Conservation (phyloP, 306 rosid genomes). For the Citrullus amarus region DNA sequence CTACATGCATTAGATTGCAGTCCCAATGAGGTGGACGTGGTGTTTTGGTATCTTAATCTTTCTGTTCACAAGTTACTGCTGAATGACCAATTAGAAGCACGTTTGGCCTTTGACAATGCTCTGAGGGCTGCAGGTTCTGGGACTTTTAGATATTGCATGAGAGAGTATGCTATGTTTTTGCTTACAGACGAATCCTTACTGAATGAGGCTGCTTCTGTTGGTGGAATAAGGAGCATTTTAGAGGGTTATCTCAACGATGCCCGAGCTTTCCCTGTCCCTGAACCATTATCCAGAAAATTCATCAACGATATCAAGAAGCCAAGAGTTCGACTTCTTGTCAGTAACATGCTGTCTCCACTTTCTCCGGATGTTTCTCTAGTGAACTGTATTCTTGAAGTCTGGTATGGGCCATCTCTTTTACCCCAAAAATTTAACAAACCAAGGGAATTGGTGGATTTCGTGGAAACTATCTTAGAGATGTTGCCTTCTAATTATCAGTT, state of each 20-base stretch:
- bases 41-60: conserved; percentile 76
- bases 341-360: conserved; percentile 38
- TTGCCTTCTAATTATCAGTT: conserved; percentile 64
- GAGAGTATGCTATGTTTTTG: conserved; percentile 51
- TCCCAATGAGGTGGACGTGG: conserved; percentile 37
- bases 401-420: conserved; percentile 70
- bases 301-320: conserved; percentile 50
- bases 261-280: conserved; percentile 22
- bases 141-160: conserved; percentile 39
- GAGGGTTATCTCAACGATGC: conserved; percentile 37
- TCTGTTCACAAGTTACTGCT: conserved; percentile 40
- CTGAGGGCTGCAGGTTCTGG: conserved; percentile 36
- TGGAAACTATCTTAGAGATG: conserved; percentile 59
- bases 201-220: conserved; percentile 30
- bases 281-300: conserved; percentile 56
- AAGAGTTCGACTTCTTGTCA: conserved; percentile 53
- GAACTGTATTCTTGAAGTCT: conserved; percentile 55
- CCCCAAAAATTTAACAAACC: conserved; percentile 39
- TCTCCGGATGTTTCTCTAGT: conserved; percentile 53
- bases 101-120: conserved; percentile 49
- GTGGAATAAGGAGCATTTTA: conserved; percentile 47
- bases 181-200: conserved; percentile 41
- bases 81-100: conserved; percentile 49
- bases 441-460: conserved; percentile 71
- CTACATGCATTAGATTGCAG: conserved; percentile 16